phyloP scores from a whole-genome alignment of 768 basidiomycete species.

The Serpula lacrymans region DNA sequence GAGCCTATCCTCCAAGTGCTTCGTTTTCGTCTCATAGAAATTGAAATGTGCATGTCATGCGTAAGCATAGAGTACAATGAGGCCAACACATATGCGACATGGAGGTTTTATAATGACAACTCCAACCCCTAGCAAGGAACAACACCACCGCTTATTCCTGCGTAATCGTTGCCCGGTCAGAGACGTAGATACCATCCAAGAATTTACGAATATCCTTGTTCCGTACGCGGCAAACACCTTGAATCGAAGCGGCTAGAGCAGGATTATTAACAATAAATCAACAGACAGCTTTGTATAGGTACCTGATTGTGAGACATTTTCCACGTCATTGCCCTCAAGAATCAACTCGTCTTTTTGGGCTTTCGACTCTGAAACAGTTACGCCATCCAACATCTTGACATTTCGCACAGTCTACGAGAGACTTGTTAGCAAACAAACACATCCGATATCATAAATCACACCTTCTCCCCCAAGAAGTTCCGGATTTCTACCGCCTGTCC shows the following conservation, averaged over 20 bases:
- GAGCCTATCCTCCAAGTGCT: slow-evolving; percentile 1
- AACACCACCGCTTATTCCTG: slow-evolving; percentile 35
- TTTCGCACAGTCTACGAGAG: slow-evolving; percentile 76
- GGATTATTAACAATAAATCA: slow-evolving; percentile 11
- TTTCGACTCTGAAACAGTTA: slow-evolving; percentile 80
- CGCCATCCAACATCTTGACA: slow-evolving; percentile 89
- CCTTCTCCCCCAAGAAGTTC: slow-evolving; percentile 95
- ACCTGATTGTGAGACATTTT: slow-evolving; percentile 97
- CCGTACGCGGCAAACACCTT: slow-evolving; percentile 92
- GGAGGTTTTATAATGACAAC: slow-evolving; percentile 10
- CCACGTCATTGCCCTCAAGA: slow-evolving; percentile 92
- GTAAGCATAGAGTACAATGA: slow-evolving; percentile 21
- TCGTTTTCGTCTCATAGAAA: slow-evolving; percentile 1
- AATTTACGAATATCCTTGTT: slow-evolving; percentile 99
- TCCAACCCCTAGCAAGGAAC: slow-evolving; percentile 8
- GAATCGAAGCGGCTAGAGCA: slow-evolving; percentile 83
- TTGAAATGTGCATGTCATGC: slow-evolving; percentile 15
- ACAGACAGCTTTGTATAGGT: slow-evolving; percentile 11
- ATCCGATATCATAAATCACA: slow-evolving; percentile 26
- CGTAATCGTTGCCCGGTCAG: slow-evolving; percentile 63
- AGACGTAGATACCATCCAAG: slow-evolving; percentile 92
- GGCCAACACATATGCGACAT: slow-evolving; percentile 20
- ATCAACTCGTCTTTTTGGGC: slow-evolving; percentile 94
- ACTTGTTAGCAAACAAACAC: not conserved
- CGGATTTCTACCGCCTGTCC: slow-evolving; percentile 82